Conservation (phyloP, 2,329 filamentous ascomycete species). For the Ceratocystis smalleyi region DNA sequence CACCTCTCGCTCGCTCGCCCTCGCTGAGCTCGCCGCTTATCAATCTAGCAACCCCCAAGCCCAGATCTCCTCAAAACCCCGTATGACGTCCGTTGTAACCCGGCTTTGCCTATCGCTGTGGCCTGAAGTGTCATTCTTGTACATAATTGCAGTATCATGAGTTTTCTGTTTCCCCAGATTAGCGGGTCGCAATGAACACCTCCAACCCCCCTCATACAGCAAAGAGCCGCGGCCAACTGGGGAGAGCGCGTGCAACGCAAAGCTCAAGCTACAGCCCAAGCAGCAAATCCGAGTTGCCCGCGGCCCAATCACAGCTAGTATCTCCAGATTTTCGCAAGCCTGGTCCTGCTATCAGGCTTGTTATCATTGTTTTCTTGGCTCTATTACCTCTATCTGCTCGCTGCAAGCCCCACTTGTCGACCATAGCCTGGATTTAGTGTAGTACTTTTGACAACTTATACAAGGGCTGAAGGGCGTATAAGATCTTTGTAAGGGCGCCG, state of each 20-base stretch:
- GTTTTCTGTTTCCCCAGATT: background rate
- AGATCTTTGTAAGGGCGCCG: background rate
- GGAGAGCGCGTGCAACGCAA: background rate
- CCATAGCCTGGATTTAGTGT: background rate
- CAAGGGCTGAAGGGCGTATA: background rate
- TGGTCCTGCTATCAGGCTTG: background rate
- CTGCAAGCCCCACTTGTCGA: background rate
- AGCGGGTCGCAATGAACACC: background rate
- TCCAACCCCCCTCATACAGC: too few relatives aligned
- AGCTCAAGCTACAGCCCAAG: background rate
- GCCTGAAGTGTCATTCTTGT: background rate
- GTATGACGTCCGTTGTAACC: background rate
- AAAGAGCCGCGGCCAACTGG: background rate
- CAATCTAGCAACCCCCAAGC: background rate
- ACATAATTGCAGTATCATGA: background rate
- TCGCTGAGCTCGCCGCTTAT: background rate
- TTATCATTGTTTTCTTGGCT: background rate
- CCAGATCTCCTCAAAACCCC: too few relatives aligned
- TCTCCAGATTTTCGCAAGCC: background rate
- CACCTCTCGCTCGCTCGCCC: background rate
- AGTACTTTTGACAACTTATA: conserved; percentile 7
- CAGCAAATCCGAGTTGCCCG: background rate
- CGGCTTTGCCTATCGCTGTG: background rate
- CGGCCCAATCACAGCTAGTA: background rate
- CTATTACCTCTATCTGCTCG: background rate